These are phyloP conservation scores for Colletotrichum liaoningense DNA, from an alignment of 2,329 filamentous ascomycete species.

Conservation along the genomic window DNA sequence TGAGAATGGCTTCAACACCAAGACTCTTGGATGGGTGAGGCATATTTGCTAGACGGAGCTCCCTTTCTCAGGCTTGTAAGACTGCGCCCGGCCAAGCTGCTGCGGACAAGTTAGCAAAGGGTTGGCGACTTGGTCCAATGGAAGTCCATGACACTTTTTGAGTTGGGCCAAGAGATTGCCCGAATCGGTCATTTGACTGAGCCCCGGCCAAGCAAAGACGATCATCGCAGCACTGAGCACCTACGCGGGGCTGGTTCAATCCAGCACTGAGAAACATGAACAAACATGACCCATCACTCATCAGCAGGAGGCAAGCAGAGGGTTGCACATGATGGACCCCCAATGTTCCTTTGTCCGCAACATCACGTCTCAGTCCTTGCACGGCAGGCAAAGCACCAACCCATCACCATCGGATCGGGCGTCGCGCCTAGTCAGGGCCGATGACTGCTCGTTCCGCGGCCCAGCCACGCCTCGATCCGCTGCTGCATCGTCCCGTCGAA, in stretches of 20 bases:
- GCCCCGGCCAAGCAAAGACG: constrained; percentile 8
- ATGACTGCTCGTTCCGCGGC: neutral
- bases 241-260: neutral
- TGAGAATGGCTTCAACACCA: neutral
- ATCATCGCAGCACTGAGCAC: neutral
- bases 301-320: neutral
- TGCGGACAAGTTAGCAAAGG: constrained; percentile 28
- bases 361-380: neutral
- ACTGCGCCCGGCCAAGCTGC: constrained; percentile 33
- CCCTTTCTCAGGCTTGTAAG: neutral
- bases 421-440: constrained; percentile 23
- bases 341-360: neutral
- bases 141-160: neutral
- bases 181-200: constrained; percentile 13
- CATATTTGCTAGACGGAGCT: neutral
- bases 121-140: constrained; percentile 6
- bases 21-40: neutral
- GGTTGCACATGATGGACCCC: neutral
- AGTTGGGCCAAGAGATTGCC: neutral
- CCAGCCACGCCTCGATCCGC: neutral
- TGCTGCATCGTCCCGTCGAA: neutral
- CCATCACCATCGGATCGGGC: constrained; percentile 14
- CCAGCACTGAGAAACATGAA: neutral
- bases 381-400: neutral
- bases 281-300: neutral